phyloP scores from a whole-genome alignment of 495 filamentous ascomycete genomes.

The Hypoxylon trugodes region DNA sequence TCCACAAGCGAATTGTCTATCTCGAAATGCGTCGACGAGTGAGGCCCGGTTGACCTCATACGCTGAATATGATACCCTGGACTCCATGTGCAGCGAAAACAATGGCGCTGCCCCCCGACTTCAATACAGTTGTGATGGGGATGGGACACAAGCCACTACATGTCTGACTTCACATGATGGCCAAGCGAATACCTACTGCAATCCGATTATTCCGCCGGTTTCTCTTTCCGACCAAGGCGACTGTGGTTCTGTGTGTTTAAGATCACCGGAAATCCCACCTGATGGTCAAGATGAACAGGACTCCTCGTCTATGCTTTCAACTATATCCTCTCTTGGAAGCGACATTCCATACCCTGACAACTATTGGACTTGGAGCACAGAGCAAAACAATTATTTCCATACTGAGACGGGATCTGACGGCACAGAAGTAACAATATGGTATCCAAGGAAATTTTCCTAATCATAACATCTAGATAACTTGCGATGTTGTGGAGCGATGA shows the following conservation, averaged over 20 bases:
- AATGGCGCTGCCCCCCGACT: too few species aligned
- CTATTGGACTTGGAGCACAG: slow-evolving; percentile 4
- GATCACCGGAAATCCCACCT: neutral
- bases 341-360: slow-evolving; percentile 1
- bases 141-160: too few species aligned
- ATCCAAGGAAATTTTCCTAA: neutral
- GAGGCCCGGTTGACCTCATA: too few species aligned
- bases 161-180: too few species aligned
- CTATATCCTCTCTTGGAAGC: neutral
- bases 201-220: too few species aligned
- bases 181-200: too few species aligned
- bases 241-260: neutral
- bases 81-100: too few species aligned
- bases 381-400: neutral
- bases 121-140: too few species aligned
- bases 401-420: neutral
- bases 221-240: neutral
- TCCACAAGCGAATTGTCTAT: too few species aligned
- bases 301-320: neutral
- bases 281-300: neutral
- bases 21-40: too few species aligned
- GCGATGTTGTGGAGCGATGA: too few species aligned
- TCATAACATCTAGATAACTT: neutral
- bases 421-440: neutral
- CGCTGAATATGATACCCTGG: too few species aligned